Evolutionary conservation across 148 eudicot genomes (phyloP).

Genomic region (Spergularia marina): DNA sequence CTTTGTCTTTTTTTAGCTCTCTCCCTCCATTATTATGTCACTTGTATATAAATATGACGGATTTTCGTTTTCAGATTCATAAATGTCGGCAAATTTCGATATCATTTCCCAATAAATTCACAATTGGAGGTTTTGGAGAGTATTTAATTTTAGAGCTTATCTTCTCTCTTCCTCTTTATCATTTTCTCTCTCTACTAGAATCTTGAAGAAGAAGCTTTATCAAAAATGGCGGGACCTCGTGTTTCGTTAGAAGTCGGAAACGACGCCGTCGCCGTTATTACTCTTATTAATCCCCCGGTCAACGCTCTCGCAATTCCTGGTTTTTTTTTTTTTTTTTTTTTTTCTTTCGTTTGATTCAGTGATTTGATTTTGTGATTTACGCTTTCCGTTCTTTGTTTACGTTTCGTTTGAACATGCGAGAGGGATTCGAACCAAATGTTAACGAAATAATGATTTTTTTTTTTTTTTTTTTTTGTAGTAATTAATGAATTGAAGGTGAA

Average conservation of each 20-base stretch:
- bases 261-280: constrained; percentile 19
- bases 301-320: constrained; percentile 13
- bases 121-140: no score
- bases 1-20: no score
- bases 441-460: no score
- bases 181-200: not conserved
- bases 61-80: no score
- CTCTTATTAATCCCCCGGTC: constrained; percentile 18
- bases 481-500: constrained; percentile 14
- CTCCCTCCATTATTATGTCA: no score
- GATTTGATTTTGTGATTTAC: not conserved
- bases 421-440: not conserved
- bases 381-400: no score
- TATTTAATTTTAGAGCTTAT: no score
- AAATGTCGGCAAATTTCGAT: no score
- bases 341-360: not conserved
- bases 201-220: not conserved
- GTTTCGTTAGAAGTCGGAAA: constrained; percentile 9
- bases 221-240: constrained; percentile 7
- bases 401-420: not conserved
- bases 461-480: not conserved
- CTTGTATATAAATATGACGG: no score
- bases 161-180: not conserved
- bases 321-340: not conserved
- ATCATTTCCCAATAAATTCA: no score